Conservation (phyloP, 768 basidiomycete species). For the Amanita fuliginea region DNA sequence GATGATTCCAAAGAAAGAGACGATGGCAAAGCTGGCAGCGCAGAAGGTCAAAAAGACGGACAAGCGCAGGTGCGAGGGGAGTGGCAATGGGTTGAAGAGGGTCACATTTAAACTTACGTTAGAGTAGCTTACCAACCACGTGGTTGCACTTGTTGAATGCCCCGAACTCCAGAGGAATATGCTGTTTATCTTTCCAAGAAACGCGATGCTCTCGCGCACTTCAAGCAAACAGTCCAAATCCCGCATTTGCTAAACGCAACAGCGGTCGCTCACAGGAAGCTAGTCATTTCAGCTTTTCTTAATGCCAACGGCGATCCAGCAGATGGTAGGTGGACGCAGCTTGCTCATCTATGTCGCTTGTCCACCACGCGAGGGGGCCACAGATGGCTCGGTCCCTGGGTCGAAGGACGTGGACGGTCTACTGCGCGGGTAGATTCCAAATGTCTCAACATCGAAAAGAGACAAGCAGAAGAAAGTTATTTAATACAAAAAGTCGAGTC, state of each 20-base stretch:
- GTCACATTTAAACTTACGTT: background rate
- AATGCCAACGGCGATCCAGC: slow-evolving; percentile 27
- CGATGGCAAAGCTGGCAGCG: slow-evolving; percentile 26
- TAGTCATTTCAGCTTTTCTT: slow-evolving; percentile 23
- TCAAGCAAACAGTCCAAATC: background rate
- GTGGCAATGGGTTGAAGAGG: background rate
- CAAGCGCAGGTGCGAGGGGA: slow-evolving; percentile 17
- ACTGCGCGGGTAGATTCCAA: slow-evolving; percentile 34
- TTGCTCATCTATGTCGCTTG: slow-evolving; percentile 28
- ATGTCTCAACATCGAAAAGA: slow-evolving; percentile 30
- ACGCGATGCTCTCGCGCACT: background rate
- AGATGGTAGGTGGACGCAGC: slow-evolving; percentile 34
- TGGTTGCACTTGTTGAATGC: background rate
- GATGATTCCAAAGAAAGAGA: slow-evolving; percentile 24
- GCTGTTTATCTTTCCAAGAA: background rate
- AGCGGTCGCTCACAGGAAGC: slow-evolving; percentile 19
- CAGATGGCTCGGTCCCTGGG: slow-evolving; percentile 18
- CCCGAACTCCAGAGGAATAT: background rate
- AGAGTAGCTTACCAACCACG: too few species aligned
- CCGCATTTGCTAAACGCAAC: slow-evolving; percentile 7
- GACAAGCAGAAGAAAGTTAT: slow-evolving; percentile 16
- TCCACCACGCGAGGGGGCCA: slow-evolving; percentile 26
- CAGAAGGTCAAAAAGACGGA: slow-evolving; percentile 28
- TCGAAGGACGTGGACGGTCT: slow-evolving; percentile 20
- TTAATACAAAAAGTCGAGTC: slow-evolving; percentile 17